A percentile compares a stretch with the other conserved stretches of the same genome.
These are phyloP conservation scores for Gracilaria gracilis DNA, from an alignment of 23 red algal genomes.

Conservation along the genomic window DNA sequence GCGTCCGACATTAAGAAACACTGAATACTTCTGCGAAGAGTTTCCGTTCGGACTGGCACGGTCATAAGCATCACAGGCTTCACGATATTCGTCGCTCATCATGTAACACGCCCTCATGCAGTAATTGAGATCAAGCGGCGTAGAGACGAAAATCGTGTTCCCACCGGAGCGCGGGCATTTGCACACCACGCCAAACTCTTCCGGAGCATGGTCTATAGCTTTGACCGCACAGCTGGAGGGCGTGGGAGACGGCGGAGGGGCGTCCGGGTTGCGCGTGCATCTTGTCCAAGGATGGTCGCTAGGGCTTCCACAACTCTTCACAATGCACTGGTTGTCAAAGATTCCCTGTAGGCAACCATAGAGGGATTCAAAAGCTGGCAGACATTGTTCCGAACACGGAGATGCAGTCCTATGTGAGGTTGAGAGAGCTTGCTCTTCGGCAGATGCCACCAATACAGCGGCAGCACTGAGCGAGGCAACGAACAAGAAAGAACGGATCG, in stretches of 20 bases:
- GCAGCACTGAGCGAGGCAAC: not conserved
- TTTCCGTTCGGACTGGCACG: no score
- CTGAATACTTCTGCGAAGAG: no score
- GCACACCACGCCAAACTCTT: slow-evolving; percentile 7
- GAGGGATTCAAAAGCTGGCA: not conserved
- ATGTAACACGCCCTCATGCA: slow-evolving; percentile 40
- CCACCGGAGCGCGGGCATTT: not conserved
- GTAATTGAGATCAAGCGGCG: slow-evolving; percentile 8
- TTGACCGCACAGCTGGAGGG: slow-evolving; percentile 12
- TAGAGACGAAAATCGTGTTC: not conserved
- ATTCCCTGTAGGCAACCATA: slow-evolving; percentile 19
- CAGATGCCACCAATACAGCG: not conserved
- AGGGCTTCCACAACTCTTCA: slow-evolving; percentile 27
- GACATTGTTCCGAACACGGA: slow-evolving; percentile 12
- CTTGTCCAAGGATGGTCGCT: slow-evolving; percentile 35
- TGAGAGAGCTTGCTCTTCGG: not conserved
- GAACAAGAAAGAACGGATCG: not conserved
- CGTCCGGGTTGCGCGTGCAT: slow-evolving; percentile 18
- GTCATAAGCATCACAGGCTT: slow-evolving; percentile 17
- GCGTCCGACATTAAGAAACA: no score
- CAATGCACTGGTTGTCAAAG: slow-evolving; percentile 13
- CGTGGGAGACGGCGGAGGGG: slow-evolving; percentile 1
- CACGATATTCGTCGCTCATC: slow-evolving; percentile 24
- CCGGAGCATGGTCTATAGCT: not conserved
- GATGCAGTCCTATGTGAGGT: not conserved